These are phyloP conservation scores for Fusarium sp. DNA, from an alignment of 2,329 filamentous ascomycete species.

Conservation along the genomic window DNA sequence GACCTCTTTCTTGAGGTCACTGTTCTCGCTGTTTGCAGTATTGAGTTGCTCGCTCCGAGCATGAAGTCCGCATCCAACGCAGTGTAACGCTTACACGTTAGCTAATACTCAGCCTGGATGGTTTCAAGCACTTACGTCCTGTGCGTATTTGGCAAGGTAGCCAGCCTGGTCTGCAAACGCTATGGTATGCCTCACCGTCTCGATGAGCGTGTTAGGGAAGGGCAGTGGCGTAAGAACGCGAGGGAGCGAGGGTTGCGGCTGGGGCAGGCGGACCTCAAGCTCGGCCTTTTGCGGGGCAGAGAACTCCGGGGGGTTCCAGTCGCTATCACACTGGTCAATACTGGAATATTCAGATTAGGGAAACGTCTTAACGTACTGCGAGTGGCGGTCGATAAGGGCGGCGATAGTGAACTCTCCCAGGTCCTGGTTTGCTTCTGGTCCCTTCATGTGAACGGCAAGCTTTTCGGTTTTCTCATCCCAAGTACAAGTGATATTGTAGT, in stretches of 20 bases:
- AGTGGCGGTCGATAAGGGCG: slow-evolving; percentile 27
- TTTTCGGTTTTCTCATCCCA: slow-evolving; percentile 34
- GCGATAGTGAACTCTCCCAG: slow-evolving; percentile 20
- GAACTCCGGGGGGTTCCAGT: slow-evolving; percentile 9
- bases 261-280: slow-evolving; percentile 33
- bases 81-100: neutral
- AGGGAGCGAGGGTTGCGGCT: slow-evolving; percentile 22
- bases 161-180: slow-evolving; percentile 38
- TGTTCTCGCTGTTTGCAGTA: slow-evolving; percentile 1
- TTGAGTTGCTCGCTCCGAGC: slow-evolving; percentile 2
- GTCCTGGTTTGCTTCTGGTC: slow-evolving; percentile 1
- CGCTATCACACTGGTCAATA: slow-evolving; percentile 4
- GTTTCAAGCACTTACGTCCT: neutral
- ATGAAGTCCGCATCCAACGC: slow-evolving; percentile 12
- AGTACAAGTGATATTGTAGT: slow-evolving; percentile 32
- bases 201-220: slow-evolving; percentile 31
- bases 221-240: slow-evolving; percentile 21
- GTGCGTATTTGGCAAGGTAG: slow-evolving; percentile 40
- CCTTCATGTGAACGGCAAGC: slow-evolving; percentile 27
- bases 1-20: slow-evolving; percentile 5
- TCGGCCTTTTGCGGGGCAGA: slow-evolving; percentile 13
- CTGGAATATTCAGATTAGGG: fast-evolving
- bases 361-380: slow-evolving; percentile 19
- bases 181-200: slow-evolving; percentile 28
- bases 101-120: fast-evolving